phyloP scores from a whole-genome alignment of 2,329 filamentous ascomycete species.

The Sporothrix humicola region DNA sequence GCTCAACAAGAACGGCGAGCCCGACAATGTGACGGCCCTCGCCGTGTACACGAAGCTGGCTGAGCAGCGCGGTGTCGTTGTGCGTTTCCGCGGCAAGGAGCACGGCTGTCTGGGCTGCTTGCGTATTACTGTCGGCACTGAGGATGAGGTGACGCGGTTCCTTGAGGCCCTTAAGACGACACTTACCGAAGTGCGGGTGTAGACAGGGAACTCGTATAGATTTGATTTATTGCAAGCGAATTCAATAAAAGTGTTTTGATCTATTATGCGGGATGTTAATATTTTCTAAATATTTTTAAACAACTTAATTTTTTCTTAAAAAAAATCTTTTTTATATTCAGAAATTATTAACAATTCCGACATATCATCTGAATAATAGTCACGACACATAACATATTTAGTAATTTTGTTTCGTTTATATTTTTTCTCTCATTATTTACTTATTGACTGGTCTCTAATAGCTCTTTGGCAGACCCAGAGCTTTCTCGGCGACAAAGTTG shows the following conservation, averaged over 20 bases:
- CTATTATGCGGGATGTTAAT: background rate
- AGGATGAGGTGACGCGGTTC: constrained; percentile 81
- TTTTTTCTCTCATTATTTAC: background rate
- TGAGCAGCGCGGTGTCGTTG: constrained; percentile 85
- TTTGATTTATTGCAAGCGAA: constrained; percentile 3
- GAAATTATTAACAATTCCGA: background rate
- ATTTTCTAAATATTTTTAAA: background rate
- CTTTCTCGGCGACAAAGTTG: constrained; percentile 74
- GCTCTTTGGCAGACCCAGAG: constrained; percentile 68
- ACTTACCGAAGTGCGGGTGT: constrained; percentile 54
- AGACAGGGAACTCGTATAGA: background rate
- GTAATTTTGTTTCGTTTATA: background rate
- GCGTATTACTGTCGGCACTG: constrained; percentile 90
- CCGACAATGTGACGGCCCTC: constrained; percentile 79
- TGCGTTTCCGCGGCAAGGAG: constrained; percentile 92
- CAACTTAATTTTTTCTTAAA: background rate
- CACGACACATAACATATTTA: no score
- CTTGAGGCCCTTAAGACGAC: constrained; percentile 67
- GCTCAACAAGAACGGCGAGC: constrained; percentile 71
- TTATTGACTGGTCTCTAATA: constrained; percentile 53
- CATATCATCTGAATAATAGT: background rate
- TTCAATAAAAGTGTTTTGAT: constrained; percentile 28
- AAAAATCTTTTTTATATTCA: background rate
- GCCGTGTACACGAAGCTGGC: constrained; percentile 84
- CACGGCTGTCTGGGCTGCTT: constrained; percentile 86